A percentile compares a stretch with the other conserved stretches of the same genome.
Conservation (phyloP, 2,329 filamentous ascomycete species). For the Diaporthe humulicola region DNA sequence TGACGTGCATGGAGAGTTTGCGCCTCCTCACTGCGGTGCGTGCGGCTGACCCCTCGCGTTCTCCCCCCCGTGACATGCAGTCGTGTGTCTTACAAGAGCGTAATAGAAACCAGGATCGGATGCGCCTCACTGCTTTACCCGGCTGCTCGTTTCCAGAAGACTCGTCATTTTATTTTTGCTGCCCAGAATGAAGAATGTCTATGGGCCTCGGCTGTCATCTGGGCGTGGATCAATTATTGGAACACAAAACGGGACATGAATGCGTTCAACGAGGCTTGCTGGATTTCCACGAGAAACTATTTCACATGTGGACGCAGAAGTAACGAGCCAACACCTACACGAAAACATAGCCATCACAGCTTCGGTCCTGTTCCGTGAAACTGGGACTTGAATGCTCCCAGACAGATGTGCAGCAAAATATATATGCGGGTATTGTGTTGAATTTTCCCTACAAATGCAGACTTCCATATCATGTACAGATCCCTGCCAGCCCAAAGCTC, state of each 20-base stretch:
- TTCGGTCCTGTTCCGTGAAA: too few relatives aligned
- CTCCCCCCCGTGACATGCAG: background rate
- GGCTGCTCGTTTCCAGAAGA: background rate
- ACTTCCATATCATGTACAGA: background rate
- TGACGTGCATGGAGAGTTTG: constrained; percentile 12
- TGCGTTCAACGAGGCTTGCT: too few relatives aligned
- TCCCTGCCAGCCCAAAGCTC: background rate
- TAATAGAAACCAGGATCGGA: constrained; percentile 25
- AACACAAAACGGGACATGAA: too few relatives aligned
- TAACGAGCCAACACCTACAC: background rate
- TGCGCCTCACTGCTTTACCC: background rate
- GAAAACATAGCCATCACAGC: background rate
- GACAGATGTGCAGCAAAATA: background rate
- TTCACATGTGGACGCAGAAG: background rate
- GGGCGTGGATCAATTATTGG: background rate
- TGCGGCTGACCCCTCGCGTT: constrained; percentile 17
- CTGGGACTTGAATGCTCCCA: background rate
- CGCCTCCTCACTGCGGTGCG: constrained; percentile 8
- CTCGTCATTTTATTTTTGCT: background rate
- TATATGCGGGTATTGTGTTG: constrained; percentile 10
- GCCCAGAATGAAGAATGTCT: background rate
- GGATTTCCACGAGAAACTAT: background rate
- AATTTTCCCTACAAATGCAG: background rate
- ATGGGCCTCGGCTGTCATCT: too few relatives aligned
- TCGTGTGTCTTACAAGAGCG: constrained; percentile 23